A percentile compares a stretch with the other conserved stretches of the same genome.
phyloP scores from a whole-genome alignment of 208 protist genomes.

The Herpetomonas muscarum region DNA sequence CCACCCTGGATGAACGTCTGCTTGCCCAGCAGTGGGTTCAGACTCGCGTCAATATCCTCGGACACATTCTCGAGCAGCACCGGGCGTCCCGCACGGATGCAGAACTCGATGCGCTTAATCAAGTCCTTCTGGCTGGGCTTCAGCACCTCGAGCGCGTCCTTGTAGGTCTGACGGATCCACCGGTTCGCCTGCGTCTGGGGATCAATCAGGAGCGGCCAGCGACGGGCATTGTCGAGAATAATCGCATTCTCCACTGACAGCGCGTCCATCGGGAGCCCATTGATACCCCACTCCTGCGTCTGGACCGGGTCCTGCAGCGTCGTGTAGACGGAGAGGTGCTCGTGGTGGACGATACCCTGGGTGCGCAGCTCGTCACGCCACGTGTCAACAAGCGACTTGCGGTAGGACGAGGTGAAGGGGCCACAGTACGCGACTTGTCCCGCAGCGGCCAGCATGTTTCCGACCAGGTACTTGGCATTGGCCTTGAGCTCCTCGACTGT shows the following conservation, averaged over 20 bases:
- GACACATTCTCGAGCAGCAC: slow-evolving; percentile 97
- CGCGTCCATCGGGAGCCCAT: slow-evolving; percentile 95
- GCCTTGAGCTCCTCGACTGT: slow-evolving; percentile 88
- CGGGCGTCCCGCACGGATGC: slow-evolving; percentile 90
- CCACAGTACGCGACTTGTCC: slow-evolving; percentile 96
- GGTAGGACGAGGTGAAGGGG: slow-evolving; percentile 94
- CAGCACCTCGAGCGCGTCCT: slow-evolving; percentile 94
- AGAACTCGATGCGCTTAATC: slow-evolving; percentile 95
- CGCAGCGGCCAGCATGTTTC: slow-evolving; percentile 95
- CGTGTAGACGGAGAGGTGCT: slow-evolving; percentile 79
- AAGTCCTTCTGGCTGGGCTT: slow-evolving; percentile 95
- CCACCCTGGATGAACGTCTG: slow-evolving; percentile 95
- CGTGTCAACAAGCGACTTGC: slow-evolving; percentile 70
- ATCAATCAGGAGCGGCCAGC: slow-evolving; percentile 99
- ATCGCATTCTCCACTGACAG: slow-evolving; percentile 98
- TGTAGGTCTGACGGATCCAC: slow-evolving; percentile 97
- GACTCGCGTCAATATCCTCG: slow-evolving; percentile 93
- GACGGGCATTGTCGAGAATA: slow-evolving; percentile 91
- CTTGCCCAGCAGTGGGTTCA: slow-evolving; percentile 94
- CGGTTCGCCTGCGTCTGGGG: slow-evolving; percentile 98
- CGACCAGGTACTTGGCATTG: slow-evolving; percentile 87
- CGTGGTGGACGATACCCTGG: slow-evolving; percentile 76
- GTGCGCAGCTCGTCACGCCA: slow-evolving; percentile 84
- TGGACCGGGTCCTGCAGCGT: slow-evolving; percentile 95
- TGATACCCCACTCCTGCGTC: slow-evolving; percentile 93